Conservation (phyloP, 139 green algal genomes). For the Dunaliella primolecta region DNA sequence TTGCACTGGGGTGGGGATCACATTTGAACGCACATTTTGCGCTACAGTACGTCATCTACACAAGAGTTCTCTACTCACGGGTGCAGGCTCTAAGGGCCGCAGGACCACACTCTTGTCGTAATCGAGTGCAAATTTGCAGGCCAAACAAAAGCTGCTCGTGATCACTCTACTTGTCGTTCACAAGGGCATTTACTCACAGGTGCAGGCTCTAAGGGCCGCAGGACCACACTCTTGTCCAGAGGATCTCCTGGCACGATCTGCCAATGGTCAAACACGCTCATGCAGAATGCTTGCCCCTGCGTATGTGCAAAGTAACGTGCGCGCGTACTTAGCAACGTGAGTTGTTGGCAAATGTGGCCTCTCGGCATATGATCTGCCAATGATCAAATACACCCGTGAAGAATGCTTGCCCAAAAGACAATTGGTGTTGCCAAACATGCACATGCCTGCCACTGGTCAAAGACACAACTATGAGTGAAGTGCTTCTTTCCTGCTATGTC, state of each 20-base stretch:
- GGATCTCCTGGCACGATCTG: conserved; percentile 87
- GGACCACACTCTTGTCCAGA: conserved; percentile 81
- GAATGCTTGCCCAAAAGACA: conserved; percentile 98
- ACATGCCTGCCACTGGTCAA: conserved; percentile 90
- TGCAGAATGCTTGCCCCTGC: conserved; percentile 94
- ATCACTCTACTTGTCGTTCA: too few relatives aligned
- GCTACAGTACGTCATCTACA: too few relatives aligned
- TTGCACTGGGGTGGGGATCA: too few relatives aligned
- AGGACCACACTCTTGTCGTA: conserved; percentile 86
- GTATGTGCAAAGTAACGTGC: neutral
- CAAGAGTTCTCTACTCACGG: too few relatives aligned
- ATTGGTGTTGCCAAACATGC: too few relatives aligned
- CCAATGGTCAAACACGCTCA: conserved; percentile 96
- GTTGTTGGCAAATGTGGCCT: too few relatives aligned
- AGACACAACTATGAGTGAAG: too few relatives aligned
- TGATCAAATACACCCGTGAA: conserved; percentile 94
- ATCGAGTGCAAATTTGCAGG: too few relatives aligned
- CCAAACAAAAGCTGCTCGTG: too few relatives aligned
- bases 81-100: conserved; percentile 88
- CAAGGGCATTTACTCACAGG: conserved; percentile 59
- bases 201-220: conserved; percentile 91
- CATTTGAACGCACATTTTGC: too few relatives aligned
- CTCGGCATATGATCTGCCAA: conserved; percentile 93
- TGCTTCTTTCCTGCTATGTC: too few relatives aligned
- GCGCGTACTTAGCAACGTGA: too few relatives aligned